Evolutionary conservation across 805 yeast genomes (phyloP).

Genomic region (Vanderwaltozyma tropicalis): DNA sequence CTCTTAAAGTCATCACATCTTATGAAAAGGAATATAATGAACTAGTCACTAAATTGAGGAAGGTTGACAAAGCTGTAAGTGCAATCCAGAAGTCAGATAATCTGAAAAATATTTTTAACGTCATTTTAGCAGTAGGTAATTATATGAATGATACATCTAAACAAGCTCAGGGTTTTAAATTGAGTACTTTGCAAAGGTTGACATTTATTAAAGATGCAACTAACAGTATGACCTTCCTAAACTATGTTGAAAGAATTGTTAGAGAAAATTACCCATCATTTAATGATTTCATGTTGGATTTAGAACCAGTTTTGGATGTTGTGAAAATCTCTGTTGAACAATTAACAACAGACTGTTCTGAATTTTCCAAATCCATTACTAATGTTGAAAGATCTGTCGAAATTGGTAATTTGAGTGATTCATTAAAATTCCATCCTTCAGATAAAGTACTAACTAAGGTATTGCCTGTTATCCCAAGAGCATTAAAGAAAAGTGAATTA

Average conservation of each 20-base stretch:
- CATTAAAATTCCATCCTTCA: slow-evolving; percentile 67
- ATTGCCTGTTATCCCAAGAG: slow-evolving; percentile 59
- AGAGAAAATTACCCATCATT: slow-evolving; percentile 75
- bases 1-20: slow-evolving; percentile 56
- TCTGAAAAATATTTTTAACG: slow-evolving; percentile 63
- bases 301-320: slow-evolving; percentile 42
- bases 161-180: slow-evolving; percentile 86
- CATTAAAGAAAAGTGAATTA: slow-evolving; percentile 57
- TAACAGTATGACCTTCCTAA: slow-evolving; percentile 80
- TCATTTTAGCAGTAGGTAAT: slow-evolving; percentile 86
- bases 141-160: slow-evolving; percentile 91
- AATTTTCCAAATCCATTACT: slow-evolving; percentile 47
- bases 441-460: slow-evolving; percentile 61
- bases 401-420: slow-evolving; percentile 78
- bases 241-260: slow-evolving; percentile 84
- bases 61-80: slow-evolving; percentile 64
- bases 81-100: slow-evolving; percentile 55
- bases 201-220: slow-evolving; percentile 84
- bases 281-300: slow-evolving; percentile 67
- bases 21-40: slow-evolving; percentile 74
- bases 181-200: slow-evolving; percentile 80
- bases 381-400: slow-evolving; percentile 67
- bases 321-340: slow-evolving; percentile 77
- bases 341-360: slow-evolving; percentile 58
- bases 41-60: slow-evolving; percentile 52